Conservation (phyloP, 1,284 basidiomycete genomes). For the Apiotrichum mycotoxinovorans region DNA sequence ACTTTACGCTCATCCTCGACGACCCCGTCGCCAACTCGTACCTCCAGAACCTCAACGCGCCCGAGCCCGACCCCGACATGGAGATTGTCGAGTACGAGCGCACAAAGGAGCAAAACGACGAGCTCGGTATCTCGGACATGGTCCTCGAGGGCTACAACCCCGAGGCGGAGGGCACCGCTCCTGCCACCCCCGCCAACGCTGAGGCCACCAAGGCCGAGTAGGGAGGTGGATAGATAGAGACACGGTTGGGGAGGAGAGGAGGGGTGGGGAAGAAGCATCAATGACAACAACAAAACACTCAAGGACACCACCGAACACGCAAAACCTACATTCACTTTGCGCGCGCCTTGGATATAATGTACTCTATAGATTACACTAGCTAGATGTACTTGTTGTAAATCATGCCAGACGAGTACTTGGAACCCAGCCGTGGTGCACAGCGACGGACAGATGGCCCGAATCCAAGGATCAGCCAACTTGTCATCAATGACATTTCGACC, state of each 20-base stretch:
- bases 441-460: too few species aligned
- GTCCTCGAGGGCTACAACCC: conserved; percentile 79
- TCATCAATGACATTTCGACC: too few species aligned
- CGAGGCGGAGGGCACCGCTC: conserved; percentile 26
- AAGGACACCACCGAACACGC: too few species aligned
- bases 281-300: too few species aligned
- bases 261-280: too few species aligned
- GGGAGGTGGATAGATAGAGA: neutral
- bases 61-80: conserved; percentile 90
- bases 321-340: too few species aligned
- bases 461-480: too few species aligned
- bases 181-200: neutral
- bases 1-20: conserved; percentile 90
- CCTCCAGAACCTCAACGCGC: conserved; percentile 90
- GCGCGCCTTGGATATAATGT: too few species aligned
- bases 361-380: too few species aligned
- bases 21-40: conserved; percentile 96
- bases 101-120: conserved; percentile 88
- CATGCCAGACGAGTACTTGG: too few species aligned
- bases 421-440: too few species aligned
- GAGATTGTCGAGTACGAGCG: conserved; percentile 76
- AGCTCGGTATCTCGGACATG: conserved; percentile 94
- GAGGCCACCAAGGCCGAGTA: neutral
- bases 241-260: neutral
- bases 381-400: too few species aligned